Conservation (phyloP, 108 stramenopile genomes). For the Cylindrotheca closterium region DNA sequence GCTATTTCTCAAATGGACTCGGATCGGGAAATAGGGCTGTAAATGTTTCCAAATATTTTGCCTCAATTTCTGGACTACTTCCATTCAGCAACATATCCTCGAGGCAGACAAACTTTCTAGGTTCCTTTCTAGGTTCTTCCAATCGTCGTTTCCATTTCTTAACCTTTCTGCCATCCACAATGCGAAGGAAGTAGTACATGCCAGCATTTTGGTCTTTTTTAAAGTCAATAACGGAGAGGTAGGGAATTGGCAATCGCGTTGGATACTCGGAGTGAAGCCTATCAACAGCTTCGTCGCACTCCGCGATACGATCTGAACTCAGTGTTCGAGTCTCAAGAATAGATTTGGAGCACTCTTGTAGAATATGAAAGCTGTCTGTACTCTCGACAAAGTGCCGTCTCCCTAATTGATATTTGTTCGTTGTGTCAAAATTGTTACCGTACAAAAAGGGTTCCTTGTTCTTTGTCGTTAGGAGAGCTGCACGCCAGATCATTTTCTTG, state of each 20-base stretch:
- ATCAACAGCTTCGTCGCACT: neutral
- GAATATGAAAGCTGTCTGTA: neutral
- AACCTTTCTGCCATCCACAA: constrained; percentile 8
- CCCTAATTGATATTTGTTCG: neutral
- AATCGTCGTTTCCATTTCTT: neutral
- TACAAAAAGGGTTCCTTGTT: neutral
- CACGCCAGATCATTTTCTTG: neutral
- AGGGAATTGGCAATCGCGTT: neutral
- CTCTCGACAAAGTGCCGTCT: neutral
- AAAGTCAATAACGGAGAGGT: neutral
- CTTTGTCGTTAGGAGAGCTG: neutral
- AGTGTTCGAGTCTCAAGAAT: neutral
- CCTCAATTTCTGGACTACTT: neutral
- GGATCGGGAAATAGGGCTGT: neutral
- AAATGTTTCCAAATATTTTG: neutral
- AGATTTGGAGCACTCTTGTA: neutral
- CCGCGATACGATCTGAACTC: neutral
- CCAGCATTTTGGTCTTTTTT: neutral
- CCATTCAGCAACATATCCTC: constrained; percentile 1
- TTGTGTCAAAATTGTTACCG: neutral
- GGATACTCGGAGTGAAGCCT: neutral
- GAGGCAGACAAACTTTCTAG: neutral
- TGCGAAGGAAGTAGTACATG: neutral
- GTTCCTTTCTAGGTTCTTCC: neutral
- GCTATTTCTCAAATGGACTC: neutral